Percentiles rank a stretch among this genome's conserved stretches.
phyloP scores from a whole-genome alignment of 208 protist genomes.

The Leishmania martiniquensis region DNA sequence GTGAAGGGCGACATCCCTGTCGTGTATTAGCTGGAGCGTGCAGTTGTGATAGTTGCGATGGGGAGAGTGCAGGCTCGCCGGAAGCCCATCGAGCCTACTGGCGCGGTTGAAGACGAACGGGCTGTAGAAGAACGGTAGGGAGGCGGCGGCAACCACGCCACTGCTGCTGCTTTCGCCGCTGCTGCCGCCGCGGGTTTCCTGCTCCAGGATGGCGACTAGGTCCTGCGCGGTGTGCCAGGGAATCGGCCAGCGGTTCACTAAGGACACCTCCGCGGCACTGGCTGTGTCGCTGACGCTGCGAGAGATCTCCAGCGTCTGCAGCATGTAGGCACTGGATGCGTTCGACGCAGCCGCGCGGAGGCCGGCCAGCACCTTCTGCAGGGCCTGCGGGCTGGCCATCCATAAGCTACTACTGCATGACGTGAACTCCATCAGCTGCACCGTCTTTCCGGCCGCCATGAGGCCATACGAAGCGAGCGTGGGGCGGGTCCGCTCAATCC shows the following conservation, averaged over 20 bases:
- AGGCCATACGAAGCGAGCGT: slow-evolving; percentile 43
- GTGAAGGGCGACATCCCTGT: slow-evolving; percentile 33
- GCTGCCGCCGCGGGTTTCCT: not conserved
- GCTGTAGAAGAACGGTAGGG: slow-evolving; percentile 46
- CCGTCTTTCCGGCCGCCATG: slow-evolving; percentile 19
- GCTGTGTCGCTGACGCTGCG: slow-evolving; percentile 21
- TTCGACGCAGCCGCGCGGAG: slow-evolving; percentile 24
- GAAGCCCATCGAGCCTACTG: slow-evolving; percentile 20
- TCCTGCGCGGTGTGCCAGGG: slow-evolving; percentile 33
- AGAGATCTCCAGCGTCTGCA: slow-evolving; percentile 41
- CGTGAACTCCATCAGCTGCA: slow-evolving; percentile 61
- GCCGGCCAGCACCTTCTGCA: slow-evolving; percentile 28
- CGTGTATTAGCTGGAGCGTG: slow-evolving; percentile 48
- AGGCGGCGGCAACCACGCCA: slow-evolving; percentile 4
- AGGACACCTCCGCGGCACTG: slow-evolving; percentile 23
- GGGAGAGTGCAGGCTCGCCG: slow-evolving; percentile 10
- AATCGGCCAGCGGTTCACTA: slow-evolving; percentile 47
- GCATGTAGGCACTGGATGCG: slow-evolving; percentile 33
- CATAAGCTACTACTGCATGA: slow-evolving; percentile 62
- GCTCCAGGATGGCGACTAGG: slow-evolving; percentile 39
- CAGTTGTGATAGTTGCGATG: slow-evolving; percentile 55
- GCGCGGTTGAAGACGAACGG: slow-evolving; percentile 69
- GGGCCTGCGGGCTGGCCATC: slow-evolving; percentile 56
- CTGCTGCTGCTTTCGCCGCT: slow-evolving; percentile 1
- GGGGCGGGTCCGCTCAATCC: slow-evolving; percentile 63